These are phyloP conservation scores for Penicillium paneum DNA, from an alignment of 2,329 filamentous ascomycete species.

Conservation along the genomic window DNA sequence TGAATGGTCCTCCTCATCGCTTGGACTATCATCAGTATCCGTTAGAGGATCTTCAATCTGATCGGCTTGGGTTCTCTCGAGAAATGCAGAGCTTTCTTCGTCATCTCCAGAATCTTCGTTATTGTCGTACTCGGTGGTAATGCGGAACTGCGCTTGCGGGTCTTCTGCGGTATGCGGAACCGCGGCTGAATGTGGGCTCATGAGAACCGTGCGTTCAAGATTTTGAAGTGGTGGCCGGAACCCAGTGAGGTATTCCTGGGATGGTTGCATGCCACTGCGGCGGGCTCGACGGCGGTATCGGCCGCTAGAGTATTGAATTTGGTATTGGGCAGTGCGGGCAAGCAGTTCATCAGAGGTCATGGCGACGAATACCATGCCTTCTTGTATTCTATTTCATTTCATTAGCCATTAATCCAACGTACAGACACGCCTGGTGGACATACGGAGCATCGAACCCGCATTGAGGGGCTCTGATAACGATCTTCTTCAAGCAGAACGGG, in stretches of 20 bases:
- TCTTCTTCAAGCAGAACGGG: constrained; percentile 77
- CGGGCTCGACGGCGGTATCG: constrained; percentile 29
- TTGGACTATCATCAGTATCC: constrained; percentile 33
- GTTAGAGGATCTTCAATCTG: constrained; percentile 24
- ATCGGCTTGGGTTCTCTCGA: constrained; percentile 32
- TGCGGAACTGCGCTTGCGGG: constrained; percentile 30
- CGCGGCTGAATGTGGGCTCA: constrained; percentile 22
- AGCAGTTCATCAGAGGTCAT: constrained; percentile 79
- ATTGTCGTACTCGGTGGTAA: constrained; percentile 39
- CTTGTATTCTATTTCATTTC: constrained; percentile 63
- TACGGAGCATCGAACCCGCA: constrained; percentile 82
- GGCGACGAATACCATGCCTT: constrained; percentile 87
- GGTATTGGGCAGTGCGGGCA: constrained; percentile 68
- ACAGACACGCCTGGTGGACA: constrained; percentile 38
- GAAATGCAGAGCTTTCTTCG: constrained; percentile 25
- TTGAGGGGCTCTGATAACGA: constrained; percentile 82
- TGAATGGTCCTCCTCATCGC: constrained; percentile 25
- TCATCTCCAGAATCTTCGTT: constrained; percentile 31
- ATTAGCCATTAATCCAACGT: constrained; percentile 31
- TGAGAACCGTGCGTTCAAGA: constrained; percentile 28
- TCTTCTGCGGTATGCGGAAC: constrained; percentile 25
- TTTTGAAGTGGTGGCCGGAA: constrained; percentile 37
- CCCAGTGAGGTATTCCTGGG: constrained; percentile 41
- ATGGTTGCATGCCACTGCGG: constrained; percentile 33
- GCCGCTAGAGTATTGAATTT: constrained; percentile 61